phyloP scores from a whole-genome alignment of 345 rosid genomes.

The Excoecaria agallocha region DNA sequence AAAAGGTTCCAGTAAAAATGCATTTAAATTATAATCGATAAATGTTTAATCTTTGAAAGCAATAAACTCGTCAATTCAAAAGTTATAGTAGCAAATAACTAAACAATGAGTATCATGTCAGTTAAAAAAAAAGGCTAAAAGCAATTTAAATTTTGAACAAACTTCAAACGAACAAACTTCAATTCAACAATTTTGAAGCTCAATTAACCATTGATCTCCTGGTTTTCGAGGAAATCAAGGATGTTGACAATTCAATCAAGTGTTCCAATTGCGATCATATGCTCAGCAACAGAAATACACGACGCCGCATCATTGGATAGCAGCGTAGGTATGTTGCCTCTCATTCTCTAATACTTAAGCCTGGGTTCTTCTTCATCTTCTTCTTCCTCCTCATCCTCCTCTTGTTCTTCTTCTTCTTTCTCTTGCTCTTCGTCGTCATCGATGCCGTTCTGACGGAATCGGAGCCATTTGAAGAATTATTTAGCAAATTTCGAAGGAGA shows the following conservation, averaged over 20 bases:
- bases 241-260: conserved; percentile 82
- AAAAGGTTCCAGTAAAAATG: neutral
- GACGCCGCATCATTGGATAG: conserved; percentile 87
- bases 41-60: neutral
- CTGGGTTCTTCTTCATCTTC: conserved; percentile 94
- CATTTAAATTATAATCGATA: neutral
- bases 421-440: conserved; percentile 84
- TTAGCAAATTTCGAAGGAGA: no score
- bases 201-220: conserved; percentile 35
- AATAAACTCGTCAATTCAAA: neutral
- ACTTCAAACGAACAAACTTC: no score
- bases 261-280: conserved; percentile 98
- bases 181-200: neutral
- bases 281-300: conserved; percentile 85
- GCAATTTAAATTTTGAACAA: neutral
- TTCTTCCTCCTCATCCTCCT: conserved; percentile 44
- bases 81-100: neutral
- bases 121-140: neutral
- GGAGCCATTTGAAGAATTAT: conserved; percentile 55
- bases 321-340: conserved; percentile 81
- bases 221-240: conserved; percentile 95
- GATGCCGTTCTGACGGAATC: conserved; percentile 82
- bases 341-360: conserved; percentile 93
- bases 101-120: neutral
- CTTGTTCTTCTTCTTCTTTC: conserved; percentile 19